A percentile compares a stretch with the other conserved stretches of the same genome.
phyloP scores from a whole-genome alignment of 192 early-diverging fungal genomes.

The Podila minutissima region DNA sequence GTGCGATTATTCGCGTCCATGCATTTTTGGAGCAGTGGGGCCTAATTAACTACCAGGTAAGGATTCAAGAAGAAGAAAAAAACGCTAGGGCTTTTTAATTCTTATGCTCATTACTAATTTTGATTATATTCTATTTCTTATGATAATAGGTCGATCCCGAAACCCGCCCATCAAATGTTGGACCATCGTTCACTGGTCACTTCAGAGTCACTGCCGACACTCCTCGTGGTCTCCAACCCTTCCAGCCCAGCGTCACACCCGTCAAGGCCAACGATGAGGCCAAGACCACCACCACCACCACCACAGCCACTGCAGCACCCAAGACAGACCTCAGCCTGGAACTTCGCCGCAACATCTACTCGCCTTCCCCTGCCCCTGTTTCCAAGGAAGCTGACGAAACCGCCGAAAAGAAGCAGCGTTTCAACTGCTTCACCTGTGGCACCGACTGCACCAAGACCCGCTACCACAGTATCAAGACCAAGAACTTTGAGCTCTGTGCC shows the following conservation, averaged over 20 bases:
- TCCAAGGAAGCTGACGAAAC: conserved; percentile 54
- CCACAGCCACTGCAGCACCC: conserved; percentile 1
- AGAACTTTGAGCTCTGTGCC: conserved; percentile 82
- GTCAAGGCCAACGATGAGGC: conserved; percentile 35
- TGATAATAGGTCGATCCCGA: conserved; percentile 85
- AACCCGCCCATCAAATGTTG: conserved; percentile 85
- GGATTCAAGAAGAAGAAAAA: too few species aligned
- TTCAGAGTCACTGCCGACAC: conserved; percentile 97
- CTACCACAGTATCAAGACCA: conserved; percentile 83
- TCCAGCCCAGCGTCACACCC: conserved; percentile 69
- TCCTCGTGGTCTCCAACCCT: conserved; percentile 84
- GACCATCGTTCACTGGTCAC: conserved; percentile 95
- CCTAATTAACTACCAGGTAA: conserved; percentile 96
- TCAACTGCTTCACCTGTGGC: conserved; percentile 86
- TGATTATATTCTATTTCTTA: neutral
- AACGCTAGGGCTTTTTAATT: neutral
- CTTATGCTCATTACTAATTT: neutral
- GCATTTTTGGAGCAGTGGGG: conserved; percentile 99
- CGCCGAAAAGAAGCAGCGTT: conserved; percentile 41
- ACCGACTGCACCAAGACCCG: conserved; percentile 82
- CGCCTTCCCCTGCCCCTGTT: conserved; percentile 27
- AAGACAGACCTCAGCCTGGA: conserved; percentile 60
- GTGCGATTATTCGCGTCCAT: conserved; percentile 98
- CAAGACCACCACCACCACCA: conserved; percentile 1
- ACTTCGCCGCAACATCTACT: conserved; percentile 57